A percentile compares a stretch with the other conserved stretches of the same genome.
phyloP scores from a whole-genome alignment of 495 filamentous ascomycete genomes.

The Penicillium longicatenatum region DNA sequence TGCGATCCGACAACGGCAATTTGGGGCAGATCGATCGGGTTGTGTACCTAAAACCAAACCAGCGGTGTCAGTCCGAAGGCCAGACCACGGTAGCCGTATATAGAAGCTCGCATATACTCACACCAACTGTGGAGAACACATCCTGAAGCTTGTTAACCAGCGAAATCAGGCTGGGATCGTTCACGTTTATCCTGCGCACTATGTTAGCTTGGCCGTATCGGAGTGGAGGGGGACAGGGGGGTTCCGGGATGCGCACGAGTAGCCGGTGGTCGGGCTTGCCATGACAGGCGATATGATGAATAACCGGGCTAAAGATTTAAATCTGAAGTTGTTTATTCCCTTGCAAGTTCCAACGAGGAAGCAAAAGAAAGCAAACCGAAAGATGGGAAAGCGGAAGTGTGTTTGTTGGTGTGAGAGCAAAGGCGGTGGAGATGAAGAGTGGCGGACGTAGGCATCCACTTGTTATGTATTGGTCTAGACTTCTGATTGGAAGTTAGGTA shows the following conservation, averaged over 20 bases:
- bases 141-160: slow-evolving; percentile 99
- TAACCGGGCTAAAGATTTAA: neutral
- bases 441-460: slow-evolving; percentile 24
- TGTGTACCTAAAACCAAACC: slow-evolving; percentile 67
- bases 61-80: slow-evolving; percentile 35
- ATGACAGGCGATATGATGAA: slow-evolving; percentile 41
- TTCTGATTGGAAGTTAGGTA: slow-evolving; percentile 3
- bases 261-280: slow-evolving; percentile 50
- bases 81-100: slow-evolving; percentile 14
- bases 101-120: slow-evolving; percentile 50
- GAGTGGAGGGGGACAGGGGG: slow-evolving; percentile 27
- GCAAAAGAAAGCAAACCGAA: slow-evolving; percentile 8
- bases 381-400: slow-evolving; percentile 24
- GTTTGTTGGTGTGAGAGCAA: slow-evolving; percentile 27
- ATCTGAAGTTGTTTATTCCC: slow-evolving; percentile 13
- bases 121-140: slow-evolving; percentile 98
- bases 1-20: slow-evolving; percentile 99
- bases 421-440: slow-evolving; percentile 32
- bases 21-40: slow-evolving; percentile 98
- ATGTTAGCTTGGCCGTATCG: slow-evolving; percentile 35
- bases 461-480: slow-evolving; percentile 1
- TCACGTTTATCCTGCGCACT: slow-evolving; percentile 69
- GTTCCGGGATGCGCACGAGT: slow-evolving; percentile 45
- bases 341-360: slow-evolving; percentile 12
- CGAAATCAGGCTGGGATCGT: slow-evolving; percentile 80